These are phyloP conservation scores for Candida cerambycidarum DNA, from an alignment of 805 yeast genomes.

Conservation along the genomic window DNA sequence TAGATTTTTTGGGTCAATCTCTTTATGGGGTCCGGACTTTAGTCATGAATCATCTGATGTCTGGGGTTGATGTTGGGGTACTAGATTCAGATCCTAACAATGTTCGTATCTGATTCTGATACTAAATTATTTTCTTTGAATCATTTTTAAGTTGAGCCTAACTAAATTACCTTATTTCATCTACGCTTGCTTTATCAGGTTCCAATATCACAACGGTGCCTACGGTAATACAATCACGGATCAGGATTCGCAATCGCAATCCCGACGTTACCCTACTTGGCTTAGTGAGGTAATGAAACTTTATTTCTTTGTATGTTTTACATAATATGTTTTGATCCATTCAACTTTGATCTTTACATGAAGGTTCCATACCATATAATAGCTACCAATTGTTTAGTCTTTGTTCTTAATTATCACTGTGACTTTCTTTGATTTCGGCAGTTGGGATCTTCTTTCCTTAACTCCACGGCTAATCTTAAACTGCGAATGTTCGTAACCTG, in stretches of 20 bases:
- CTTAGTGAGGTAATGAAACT: not conserved
- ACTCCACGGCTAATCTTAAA: not conserved
- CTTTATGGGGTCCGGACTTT: not conserved
- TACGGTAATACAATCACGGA: not conserved
- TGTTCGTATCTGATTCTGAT: too few relatives aligned
- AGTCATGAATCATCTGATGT: not conserved
- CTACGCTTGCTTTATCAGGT: too few relatives aligned
- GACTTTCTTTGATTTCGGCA: not conserved
- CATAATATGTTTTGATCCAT: too few relatives aligned
- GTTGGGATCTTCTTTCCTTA: not conserved
- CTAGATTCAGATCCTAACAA: too few relatives aligned
- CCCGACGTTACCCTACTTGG: not conserved
- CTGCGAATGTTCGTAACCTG: constrained; percentile 4
- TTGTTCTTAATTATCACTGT: too few relatives aligned
- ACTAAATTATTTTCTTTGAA: too few relatives aligned
- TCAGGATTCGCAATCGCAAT: not conserved
- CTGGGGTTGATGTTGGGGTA: not conserved
- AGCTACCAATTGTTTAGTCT: too few relatives aligned
- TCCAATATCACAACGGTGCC: not conserved
- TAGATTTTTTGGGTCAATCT: not conserved
- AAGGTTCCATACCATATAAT: not conserved
- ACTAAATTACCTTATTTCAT: too few relatives aligned
- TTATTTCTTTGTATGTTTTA: not conserved
- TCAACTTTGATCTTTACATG: not conserved
- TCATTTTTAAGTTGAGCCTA: too few relatives aligned